Evolutionary conservation across 2,329 filamentous ascomycete species (phyloP).

Genomic region (Epicoccum sorghinum): DNA sequence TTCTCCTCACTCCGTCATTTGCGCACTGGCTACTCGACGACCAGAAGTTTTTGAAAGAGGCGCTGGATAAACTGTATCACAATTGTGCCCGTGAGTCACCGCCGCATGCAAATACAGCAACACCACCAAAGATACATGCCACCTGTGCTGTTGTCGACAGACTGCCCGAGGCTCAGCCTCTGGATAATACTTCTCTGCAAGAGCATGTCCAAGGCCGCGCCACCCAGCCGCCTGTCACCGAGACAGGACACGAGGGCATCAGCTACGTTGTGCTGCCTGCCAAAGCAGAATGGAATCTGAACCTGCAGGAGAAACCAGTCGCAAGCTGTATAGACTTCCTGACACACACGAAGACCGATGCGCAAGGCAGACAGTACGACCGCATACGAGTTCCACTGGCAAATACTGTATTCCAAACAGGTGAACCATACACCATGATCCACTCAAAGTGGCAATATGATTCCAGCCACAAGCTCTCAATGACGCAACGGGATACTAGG

Average conservation of each 20-base stretch:
- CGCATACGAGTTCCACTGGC: conserved; percentile 68
- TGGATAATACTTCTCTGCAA: not conserved
- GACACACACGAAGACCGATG: conserved; percentile 5
- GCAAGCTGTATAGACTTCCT: conserved; percentile 32
- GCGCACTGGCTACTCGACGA: conserved; percentile 39
- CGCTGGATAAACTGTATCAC: conserved; percentile 27
- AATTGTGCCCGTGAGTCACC: too few relatives aligned
- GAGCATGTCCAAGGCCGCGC: not conserved
- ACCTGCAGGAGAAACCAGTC: not conserved
- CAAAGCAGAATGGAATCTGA: not conserved
- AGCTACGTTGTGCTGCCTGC: conserved; percentile 34
- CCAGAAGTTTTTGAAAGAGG: conserved; percentile 33
- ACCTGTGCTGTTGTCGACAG: conserved; percentile 48
- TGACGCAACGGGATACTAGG: not conserved
- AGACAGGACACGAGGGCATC: conserved; percentile 43
- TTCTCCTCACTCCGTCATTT: conserved; percentile 43
- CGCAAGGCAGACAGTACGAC: conserved; percentile 7
- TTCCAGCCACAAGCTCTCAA: not conserved
- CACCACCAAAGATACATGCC: conserved; percentile 18
- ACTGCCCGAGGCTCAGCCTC: conserved; percentile 32
- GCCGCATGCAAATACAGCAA: too few relatives aligned
- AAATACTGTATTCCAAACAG: conserved; percentile 79
- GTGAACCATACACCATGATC: conserved; percentile 48
- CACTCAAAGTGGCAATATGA: conserved; percentile 30
- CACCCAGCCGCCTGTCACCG: conserved; percentile 20